Percentiles rank a stretch among this genome's conserved stretches.
Conservation (phyloP, 1,284 basidiomycete genomes). For the Singerocomus rubriflavus region DNA sequence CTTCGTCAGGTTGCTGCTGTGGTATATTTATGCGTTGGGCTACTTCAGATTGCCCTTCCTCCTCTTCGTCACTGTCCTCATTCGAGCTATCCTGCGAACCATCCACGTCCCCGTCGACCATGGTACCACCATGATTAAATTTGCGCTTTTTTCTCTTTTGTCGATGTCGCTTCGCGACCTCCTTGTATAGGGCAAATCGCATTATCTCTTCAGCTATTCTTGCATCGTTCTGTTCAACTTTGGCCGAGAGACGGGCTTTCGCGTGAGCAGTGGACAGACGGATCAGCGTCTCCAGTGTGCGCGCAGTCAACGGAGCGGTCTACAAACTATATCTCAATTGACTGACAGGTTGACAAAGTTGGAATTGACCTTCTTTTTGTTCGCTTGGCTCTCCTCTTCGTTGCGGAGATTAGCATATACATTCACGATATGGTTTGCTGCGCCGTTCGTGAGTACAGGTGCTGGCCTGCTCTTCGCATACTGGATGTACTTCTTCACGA, state of each 20-base stretch:
- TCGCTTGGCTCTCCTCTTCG: conserved; percentile 81
- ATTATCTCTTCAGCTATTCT: conserved; percentile 92
- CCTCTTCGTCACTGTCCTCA: conserved; percentile 41
- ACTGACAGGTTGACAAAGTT: conserved; percentile 1
- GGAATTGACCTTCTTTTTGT: conserved; percentile 77
- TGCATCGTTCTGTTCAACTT: conserved; percentile 87
- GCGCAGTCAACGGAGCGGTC: conserved; percentile 97
- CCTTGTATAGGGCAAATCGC: conserved; percentile 97
- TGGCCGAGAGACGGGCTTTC: conserved; percentile 86
- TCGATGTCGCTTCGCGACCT: conserved; percentile 80
- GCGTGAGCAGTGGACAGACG: conserved; percentile 98
- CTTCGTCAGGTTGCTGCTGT: conserved; percentile 24
- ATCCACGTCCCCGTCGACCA: conserved; percentile 39
- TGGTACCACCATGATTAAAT: conserved; percentile 56
- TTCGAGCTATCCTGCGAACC: conserved; percentile 41
- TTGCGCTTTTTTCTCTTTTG: conserved; percentile 75
- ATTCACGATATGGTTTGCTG: conserved; percentile 91
- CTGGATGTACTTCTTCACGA: conserved; percentile 99
- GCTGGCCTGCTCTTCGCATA: conserved; percentile 90
- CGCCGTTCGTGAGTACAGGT: conserved; percentile 88
- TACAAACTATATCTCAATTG: conserved; percentile 34
- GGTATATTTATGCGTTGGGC: conserved; percentile 54
- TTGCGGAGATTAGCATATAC: conserved; percentile 93
- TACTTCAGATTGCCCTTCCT: conserved; percentile 39
- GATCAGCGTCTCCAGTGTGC: conserved; percentile 98